These are phyloP conservation scores for Vitis rupestris DNA, from an alignment of 164 flowering plant species.

Conservation along the genomic window DNA sequence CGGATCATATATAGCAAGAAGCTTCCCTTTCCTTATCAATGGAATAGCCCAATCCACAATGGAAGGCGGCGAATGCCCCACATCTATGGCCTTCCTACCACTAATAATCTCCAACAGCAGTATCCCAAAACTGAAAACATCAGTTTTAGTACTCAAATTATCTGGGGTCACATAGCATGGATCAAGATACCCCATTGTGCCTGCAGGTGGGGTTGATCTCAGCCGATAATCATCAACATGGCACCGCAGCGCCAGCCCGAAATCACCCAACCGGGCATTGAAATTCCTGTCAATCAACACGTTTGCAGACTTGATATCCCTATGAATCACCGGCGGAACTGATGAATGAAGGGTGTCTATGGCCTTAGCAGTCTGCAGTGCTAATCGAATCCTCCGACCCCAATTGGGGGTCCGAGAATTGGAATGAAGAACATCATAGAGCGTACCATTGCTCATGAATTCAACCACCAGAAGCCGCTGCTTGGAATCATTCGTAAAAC, in stretches of 20 bases:
- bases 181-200: conserved; percentile 91
- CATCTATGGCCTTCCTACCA: conserved; percentile 89
- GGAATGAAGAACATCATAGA: conserved; percentile 68
- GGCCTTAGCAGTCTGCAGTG: conserved; percentile 77
- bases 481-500: conserved; percentile 46
- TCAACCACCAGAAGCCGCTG: conserved; percentile 78
- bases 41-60: conserved; percentile 97
- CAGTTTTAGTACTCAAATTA: conserved; percentile 79
- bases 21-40: conserved; percentile 70
- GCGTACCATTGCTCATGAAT: conserved; percentile 89
- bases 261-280: conserved; percentile 90
- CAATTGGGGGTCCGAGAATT: conserved; percentile 49
- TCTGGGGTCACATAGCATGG: conserved; percentile 90
- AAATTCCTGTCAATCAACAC: conserved; percentile 66
- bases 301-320: conserved; percentile 90
- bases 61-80: conserved; percentile 79
- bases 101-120: conserved; percentile 86
- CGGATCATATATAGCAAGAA: conserved; percentile 61
- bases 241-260: conserved; percentile 75
- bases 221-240: conserved; percentile 55
- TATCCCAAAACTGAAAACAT: conserved; percentile 95
- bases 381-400: conserved; percentile 77
- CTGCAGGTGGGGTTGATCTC: conserved; percentile 87
- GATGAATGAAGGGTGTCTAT: conserved; percentile 63
- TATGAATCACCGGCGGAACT: conserved; percentile 78